Percentiles rank a stretch among this genome's conserved stretches.
phyloP scores from a whole-genome alignment of 495 filamentous ascomycete genomes.

The Penicillium waksmanii region DNA sequence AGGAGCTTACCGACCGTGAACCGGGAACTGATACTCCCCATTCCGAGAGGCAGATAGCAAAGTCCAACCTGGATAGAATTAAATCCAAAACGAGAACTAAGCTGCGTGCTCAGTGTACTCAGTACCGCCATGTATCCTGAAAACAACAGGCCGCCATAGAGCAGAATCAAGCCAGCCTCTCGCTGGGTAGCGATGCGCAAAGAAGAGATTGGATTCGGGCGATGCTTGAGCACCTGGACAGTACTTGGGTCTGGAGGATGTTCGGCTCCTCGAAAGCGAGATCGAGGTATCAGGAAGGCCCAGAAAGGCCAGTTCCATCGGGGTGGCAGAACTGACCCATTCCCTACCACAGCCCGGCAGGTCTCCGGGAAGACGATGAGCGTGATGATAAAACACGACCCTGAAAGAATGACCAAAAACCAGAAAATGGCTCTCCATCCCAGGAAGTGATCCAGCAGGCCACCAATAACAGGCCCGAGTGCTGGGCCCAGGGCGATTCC shows the following conservation, averaged over 20 bases:
- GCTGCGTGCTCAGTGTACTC: slow-evolving; percentile 36
- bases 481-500: slow-evolving; percentile 49
- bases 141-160: slow-evolving; percentile 35
- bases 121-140: slow-evolving; percentile 30
- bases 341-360: slow-evolving; percentile 49
- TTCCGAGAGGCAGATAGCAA: slow-evolving; percentile 49
- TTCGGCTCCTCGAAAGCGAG: slow-evolving; percentile 14
- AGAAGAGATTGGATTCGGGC: slow-evolving; percentile 31
- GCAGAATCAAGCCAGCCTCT: slow-evolving; percentile 39
- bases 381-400: slow-evolving; percentile 32
- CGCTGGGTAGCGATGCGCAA: slow-evolving; percentile 43
- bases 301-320: slow-evolving; percentile 43
- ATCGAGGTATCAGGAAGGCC: slow-evolving; percentile 22
- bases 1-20: slow-evolving; percentile 41
- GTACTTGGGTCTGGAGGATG: slow-evolving; percentile 11
- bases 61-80: slow-evolving; percentile 49
- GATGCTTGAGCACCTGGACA: slow-evolving; percentile 20
- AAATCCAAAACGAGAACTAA: slow-evolving; percentile 42
- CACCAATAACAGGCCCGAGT: slow-evolving; percentile 67
- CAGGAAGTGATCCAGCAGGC: slow-evolving; percentile 63
- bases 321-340: slow-evolving; percentile 45
- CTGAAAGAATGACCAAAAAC: slow-evolving; percentile 67
- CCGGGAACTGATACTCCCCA: slow-evolving; percentile 41
- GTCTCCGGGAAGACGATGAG: slow-evolving; percentile 47
- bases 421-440: slow-evolving; percentile 77